Conservation (phyloP, 352 stramenopile species). For the Aphanomyces astaci region DNA sequence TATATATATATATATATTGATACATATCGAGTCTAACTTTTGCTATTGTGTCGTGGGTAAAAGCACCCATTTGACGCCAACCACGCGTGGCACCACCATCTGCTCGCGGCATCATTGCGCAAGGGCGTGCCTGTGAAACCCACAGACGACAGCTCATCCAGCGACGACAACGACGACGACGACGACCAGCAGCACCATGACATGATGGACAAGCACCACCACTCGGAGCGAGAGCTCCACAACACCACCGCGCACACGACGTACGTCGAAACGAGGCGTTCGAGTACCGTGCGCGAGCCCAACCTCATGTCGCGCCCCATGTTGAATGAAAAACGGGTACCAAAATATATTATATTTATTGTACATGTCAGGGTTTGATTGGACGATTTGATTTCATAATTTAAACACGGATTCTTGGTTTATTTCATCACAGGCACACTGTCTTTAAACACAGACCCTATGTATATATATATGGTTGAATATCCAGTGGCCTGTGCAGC, state of each 20-base stretch:
- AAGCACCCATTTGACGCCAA: not conserved
- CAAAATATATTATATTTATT: not conserved
- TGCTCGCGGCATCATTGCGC: not conserved
- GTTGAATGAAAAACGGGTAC: conserved; percentile 11
- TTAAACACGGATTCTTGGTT: too few species aligned
- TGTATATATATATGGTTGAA: too few species aligned
- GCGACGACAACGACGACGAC: not conserved
- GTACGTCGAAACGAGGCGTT: not conserved
- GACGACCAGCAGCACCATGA: not conserved
- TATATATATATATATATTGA: too few species aligned
- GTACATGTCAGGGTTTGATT: too few species aligned
- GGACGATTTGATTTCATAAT: too few species aligned
- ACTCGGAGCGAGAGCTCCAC: not conserved
- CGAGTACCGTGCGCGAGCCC: not conserved
- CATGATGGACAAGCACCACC: not conserved
- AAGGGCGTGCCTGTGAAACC: not conserved
- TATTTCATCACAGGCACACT: too few species aligned
- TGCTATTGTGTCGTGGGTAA: too few species aligned
- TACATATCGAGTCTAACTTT: too few species aligned
- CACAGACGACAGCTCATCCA: not conserved
- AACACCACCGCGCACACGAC: not conserved
- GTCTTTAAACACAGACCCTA: too few species aligned
- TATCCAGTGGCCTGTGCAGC: too few species aligned
- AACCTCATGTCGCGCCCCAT: not conserved
- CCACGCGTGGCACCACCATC: not conserved